These are phyloP conservation scores for Cardamine resedifolia DNA, from an alignment of 345 rosid species.

Conservation along the genomic window DNA sequence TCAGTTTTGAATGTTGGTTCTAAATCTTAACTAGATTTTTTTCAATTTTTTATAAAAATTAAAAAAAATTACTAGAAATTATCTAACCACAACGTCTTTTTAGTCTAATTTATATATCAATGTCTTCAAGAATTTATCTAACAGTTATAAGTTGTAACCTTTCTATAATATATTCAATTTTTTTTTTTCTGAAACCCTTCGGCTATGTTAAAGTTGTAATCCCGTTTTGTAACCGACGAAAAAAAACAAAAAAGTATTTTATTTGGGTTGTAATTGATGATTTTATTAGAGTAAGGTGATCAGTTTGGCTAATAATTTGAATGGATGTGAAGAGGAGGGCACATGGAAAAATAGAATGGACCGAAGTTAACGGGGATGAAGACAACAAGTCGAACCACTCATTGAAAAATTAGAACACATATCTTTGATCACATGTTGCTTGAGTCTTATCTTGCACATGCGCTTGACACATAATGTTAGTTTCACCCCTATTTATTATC, in stretches of 20 bases:
- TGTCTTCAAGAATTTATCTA: no score
- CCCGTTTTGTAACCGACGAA: not conserved
- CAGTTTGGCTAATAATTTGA: not conserved
- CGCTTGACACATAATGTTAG: not conserved
- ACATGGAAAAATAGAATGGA: slow-evolving; percentile 23
- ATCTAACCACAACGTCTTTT: not conserved
- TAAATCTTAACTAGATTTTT: slow-evolving; percentile 1
- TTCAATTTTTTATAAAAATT: not conserved
- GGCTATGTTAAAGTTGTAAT: not conserved
- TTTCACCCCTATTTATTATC: not conserved
- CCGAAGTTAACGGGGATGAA: slow-evolving; percentile 22
- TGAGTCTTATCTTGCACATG: slow-evolving; percentile 25
- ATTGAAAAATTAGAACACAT: slow-evolving; percentile 16
- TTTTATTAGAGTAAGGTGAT: not conserved
- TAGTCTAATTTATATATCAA: not conserved
- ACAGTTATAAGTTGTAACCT: not conserved
- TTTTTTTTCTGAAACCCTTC: no score
- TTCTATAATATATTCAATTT: not conserved
- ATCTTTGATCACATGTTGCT: slow-evolving; percentile 30
- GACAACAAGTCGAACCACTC: slow-evolving; percentile 32
- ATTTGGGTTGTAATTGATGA: not conserved
- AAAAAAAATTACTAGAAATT: no score
- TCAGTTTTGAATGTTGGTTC: slow-evolving; percentile 31
- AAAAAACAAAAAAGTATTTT: no score
- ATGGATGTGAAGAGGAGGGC: slow-evolving; percentile 29